Conservation (phyloP, 345 rosid genomes). For the Eucalyptus caleyi region DNA sequence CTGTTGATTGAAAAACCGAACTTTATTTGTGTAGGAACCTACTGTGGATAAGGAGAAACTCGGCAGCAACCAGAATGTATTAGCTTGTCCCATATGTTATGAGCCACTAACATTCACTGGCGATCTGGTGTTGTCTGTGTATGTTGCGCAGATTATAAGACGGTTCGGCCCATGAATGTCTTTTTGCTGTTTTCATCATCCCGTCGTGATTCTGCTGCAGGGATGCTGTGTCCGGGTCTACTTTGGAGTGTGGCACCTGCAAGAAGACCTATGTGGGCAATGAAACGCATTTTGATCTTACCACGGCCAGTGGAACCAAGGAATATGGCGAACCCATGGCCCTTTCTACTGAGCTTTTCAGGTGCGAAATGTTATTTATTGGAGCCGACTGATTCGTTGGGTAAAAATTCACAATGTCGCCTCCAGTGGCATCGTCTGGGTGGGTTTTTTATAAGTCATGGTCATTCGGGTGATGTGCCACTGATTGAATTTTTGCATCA, state of each 20-base stretch:
- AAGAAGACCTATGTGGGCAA: slow-evolving; percentile 44
- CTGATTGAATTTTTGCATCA: slow-evolving; percentile 5
- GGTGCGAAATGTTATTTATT: slow-evolving; percentile 7
- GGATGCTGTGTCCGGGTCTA: slow-evolving; percentile 18
- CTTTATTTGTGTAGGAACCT: slow-evolving; percentile 8
- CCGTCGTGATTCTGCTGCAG: slow-evolving; percentile 8
- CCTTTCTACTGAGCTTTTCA: slow-evolving; percentile 37
- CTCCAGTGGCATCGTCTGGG: neutral
- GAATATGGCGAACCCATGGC: slow-evolving; percentile 48
- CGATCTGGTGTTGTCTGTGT: slow-evolving; percentile 29
- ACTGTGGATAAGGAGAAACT: slow-evolving; percentile 16
- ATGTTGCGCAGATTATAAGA: neutral
- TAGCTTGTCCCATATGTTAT: slow-evolving; percentile 89
- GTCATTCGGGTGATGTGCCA: neutral
- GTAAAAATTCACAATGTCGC: neutral
- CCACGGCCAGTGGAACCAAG: slow-evolving; percentile 39
- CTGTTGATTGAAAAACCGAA: neutral
- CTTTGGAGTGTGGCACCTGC: slow-evolving; percentile 49
- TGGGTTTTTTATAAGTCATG: neutral
- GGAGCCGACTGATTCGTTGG: neutral
- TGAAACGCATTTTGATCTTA: slow-evolving; percentile 64
- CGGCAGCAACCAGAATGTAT: slow-evolving; percentile 1
- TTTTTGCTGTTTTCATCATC: neutral
- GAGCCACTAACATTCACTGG: slow-evolving; percentile 18
- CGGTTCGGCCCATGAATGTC: neutral